A percentile compares a stretch with the other conserved stretches of the same genome.
These are phyloP conservation scores for Phialophora tarda DNA, from an alignment of 2,329 filamentous ascomycete species.

Conservation along the genomic window DNA sequence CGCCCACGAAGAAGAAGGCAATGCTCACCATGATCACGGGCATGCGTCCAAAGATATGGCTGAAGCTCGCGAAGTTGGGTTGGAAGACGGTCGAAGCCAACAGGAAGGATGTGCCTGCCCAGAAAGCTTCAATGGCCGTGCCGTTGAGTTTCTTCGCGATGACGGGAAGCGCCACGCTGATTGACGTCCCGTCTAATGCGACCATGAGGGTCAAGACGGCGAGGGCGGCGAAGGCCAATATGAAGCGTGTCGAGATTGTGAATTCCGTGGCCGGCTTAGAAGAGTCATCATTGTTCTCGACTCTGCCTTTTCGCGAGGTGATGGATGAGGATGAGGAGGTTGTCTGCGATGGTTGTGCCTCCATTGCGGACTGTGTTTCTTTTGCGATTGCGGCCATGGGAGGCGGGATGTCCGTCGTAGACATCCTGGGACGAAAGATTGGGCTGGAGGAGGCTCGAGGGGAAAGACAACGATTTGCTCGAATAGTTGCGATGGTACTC, in stretches of 20 bases:
- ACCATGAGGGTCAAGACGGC: conserved; percentile 65
- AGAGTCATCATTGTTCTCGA: conserved; percentile 14
- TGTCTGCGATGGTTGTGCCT: conserved; percentile 21
- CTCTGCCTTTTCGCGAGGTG: conserved; percentile 17
- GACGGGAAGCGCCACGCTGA: conserved; percentile 62
- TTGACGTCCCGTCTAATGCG: conserved; percentile 68
- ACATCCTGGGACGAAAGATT: not conserved
- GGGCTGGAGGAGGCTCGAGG: not conserved
- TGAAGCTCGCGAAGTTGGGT: conserved; percentile 55
- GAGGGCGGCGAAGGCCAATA: conserved; percentile 59
- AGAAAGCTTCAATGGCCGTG: conserved; percentile 68
- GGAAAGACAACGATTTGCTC: not conserved
- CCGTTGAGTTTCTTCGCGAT: conserved; percentile 60
- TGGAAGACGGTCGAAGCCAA: conserved; percentile 67
- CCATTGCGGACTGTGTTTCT: not conserved
- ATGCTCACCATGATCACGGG: conserved; percentile 49
- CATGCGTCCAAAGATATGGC: conserved; percentile 56
- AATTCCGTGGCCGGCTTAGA: conserved; percentile 24
- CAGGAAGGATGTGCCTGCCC: conserved; percentile 73
- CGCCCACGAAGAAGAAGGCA: conserved; percentile 53
- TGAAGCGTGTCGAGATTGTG: conserved; percentile 43
- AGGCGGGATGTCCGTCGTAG: not conserved
- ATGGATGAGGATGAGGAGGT: conserved; percentile 28
- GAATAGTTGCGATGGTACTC: not conserved
- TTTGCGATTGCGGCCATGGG: not conserved